A percentile compares a stretch with the other conserved stretches of the same genome.
These are phyloP conservation scores for Saraca asoca DNA, from an alignment of 331 rosid species.

Conservation along the genomic window DNA sequence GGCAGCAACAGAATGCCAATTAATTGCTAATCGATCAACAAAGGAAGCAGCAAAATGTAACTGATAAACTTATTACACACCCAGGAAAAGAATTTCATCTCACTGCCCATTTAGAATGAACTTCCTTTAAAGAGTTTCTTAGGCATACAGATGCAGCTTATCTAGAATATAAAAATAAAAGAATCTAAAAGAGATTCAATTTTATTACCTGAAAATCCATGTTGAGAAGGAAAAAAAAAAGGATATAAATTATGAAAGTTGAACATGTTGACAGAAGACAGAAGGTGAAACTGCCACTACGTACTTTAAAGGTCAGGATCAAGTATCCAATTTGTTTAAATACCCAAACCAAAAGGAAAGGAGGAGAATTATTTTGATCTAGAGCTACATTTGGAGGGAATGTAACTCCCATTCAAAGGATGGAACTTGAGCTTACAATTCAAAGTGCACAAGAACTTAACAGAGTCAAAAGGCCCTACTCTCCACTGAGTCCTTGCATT, in stretches of 20 bases:
- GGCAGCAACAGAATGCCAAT: background rate
- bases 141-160: constrained; percentile 3
- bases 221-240: background rate
- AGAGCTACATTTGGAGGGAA: constrained; percentile 59
- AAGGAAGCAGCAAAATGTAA: constrained; percentile 2
- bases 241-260: background rate
- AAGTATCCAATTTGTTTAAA: constrained; percentile 12
- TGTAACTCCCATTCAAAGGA: constrained; percentile 60
- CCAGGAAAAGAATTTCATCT: background rate
- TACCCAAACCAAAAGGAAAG: background rate
- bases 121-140: constrained; percentile 26
- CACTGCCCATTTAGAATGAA: constrained; percentile 23
- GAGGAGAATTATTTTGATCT: constrained; percentile 38
- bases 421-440: constrained; percentile 67
- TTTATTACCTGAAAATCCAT: constrained; percentile 29
- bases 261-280: background rate
- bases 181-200: constrained; percentile 35
- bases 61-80: constrained; percentile 9
- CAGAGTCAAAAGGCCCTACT: constrained; percentile 58
- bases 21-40: background rate
- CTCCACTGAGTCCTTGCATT: constrained; percentile 61
- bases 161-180: constrained; percentile 33
- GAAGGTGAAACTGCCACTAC: background rate
- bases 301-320: background rate
- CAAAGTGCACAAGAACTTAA: constrained; percentile 58